Evolutionary conservation across 495 filamentous ascomycete genomes (phyloP).

Genomic region (Talaromyces ruber): DNA sequence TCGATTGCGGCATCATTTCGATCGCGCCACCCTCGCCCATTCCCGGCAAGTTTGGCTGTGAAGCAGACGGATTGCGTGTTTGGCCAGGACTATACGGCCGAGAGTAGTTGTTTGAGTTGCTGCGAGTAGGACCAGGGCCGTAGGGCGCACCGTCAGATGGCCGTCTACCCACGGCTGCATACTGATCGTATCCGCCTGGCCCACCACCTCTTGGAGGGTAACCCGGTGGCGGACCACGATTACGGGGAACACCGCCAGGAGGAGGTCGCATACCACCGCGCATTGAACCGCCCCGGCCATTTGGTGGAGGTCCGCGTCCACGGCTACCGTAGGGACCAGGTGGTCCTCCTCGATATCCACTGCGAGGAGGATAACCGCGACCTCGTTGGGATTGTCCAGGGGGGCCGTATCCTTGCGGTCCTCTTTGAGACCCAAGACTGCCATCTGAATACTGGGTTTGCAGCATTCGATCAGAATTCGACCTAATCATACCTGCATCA

Average conservation of each 20-base stretch:
- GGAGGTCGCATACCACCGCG: conserved; percentile 21
- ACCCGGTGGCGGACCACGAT: conserved; percentile 47
- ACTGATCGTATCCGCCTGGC: conserved; percentile 8
- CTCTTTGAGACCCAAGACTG: conserved; percentile 46
- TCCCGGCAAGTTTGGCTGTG: conserved; percentile 1
- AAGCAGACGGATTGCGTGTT: conserved; percentile 9
- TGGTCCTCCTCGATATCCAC: conserved; percentile 40
- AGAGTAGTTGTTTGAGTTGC: background rate
- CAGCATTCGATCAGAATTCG: conserved; percentile 40
- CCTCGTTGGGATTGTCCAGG: conserved; percentile 32
- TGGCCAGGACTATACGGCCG: background rate
- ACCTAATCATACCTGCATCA: conserved; percentile 28
- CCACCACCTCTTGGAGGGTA: conserved; percentile 27
- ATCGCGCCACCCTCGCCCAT: background rate
- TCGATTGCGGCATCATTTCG: conserved; percentile 7
- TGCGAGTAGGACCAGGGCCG: background rate
- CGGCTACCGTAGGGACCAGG: conserved; percentile 33
- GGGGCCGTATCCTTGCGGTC: conserved; percentile 34
- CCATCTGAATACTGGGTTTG: conserved; percentile 54
- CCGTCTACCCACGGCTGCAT: conserved; percentile 6
- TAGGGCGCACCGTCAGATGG: background rate
- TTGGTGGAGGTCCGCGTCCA: conserved; percentile 24
- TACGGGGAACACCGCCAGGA: conserved; percentile 37
- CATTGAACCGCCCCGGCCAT: conserved; percentile 24
- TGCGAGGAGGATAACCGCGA: conserved; percentile 43